Percentiles rank a stretch among this genome's conserved stretches.
phyloP scores from a whole-genome alignment of 2,329 filamentous ascomycete species.

The Emmonsiellopsis sp. region DNA sequence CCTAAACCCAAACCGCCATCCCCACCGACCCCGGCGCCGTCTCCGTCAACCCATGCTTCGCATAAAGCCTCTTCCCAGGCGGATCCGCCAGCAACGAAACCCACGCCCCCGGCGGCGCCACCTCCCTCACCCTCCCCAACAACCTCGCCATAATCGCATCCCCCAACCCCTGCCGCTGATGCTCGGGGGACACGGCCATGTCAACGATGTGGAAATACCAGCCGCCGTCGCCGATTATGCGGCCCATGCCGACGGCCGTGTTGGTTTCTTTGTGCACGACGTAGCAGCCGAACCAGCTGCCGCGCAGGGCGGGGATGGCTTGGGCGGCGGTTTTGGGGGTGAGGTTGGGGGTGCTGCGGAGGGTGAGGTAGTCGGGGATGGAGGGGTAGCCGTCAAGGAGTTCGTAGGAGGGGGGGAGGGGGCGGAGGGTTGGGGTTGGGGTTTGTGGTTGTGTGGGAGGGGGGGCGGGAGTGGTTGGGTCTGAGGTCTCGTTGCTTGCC shows the following conservation, averaged over 20 bases:
- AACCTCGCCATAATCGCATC: conserved; percentile 37
- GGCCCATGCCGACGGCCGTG: conserved; percentile 40
- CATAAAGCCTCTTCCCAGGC: conserved; percentile 38
- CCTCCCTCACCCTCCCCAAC: conserved; percentile 31
- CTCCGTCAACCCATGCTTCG: conserved; percentile 40
- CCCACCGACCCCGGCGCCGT: conserved; percentile 27
- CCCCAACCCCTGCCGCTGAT: conserved; percentile 42
- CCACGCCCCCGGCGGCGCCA: conserved; percentile 35
- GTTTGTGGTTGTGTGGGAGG: not conserved
- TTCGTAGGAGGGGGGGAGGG: conserved; percentile 27
- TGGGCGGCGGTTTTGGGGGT: conserved; percentile 30
- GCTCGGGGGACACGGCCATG: conserved; percentile 42
- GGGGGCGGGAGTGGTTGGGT: too few species aligned
- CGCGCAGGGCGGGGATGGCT: conserved; percentile 24
- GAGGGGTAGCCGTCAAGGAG: conserved; percentile 28
- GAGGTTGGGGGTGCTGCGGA: conserved; percentile 30
- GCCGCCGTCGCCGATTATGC: conserved; percentile 43
- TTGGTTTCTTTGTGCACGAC: conserved; percentile 19
- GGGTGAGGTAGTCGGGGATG: conserved; percentile 28
- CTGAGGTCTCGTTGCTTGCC: not conserved
- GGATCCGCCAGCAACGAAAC: conserved; percentile 41
- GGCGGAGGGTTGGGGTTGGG: not conserved
- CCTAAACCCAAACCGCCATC: conserved; percentile 27
- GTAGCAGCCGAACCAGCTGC: conserved; percentile 39
- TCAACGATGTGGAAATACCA: conserved; percentile 46